Base-by-base conservation (phyloP, 306 rosid genomes). In the Bauhinia variegata region DNA sequence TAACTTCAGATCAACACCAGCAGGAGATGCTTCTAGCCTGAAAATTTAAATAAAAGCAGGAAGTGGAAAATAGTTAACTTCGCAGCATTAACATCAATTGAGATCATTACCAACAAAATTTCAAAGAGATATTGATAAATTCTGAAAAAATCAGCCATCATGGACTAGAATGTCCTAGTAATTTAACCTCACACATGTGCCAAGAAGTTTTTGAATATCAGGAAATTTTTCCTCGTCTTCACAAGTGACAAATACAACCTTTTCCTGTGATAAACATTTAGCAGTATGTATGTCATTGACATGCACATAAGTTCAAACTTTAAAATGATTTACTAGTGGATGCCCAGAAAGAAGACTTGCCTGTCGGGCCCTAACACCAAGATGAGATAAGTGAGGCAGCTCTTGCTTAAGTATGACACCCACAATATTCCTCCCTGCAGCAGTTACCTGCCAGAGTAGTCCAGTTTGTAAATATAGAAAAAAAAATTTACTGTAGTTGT, bases 311-410 rank as follows among this genome's bases (percentile, higher is more conserved):
- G 42, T 38, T 65, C 9, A 52, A 60, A 53, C 36, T 36, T 60
- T 30, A 32, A 30, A 39, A 73, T 19, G 19, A 60, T 54, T 73
- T 23, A 23, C 2, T 12, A 56, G 48, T 59, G 46, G 18, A 70
- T 39, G 38, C 18, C 11, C 63, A 53, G 47, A 70, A 74, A 79
- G 65, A 76, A 15, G 64, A 82, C 85, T 78, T 81, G 80, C 99
- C 82, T 93, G 99, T 28, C 99, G 85, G 32, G 99, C 99, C 77
- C 99, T 81, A 75, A 93, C 96, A 73, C 97, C 99, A 44, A 93
- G 96, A 86, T 90, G 99, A 86, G 99, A 93, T 41, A 90, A 84
- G 88, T 93, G 99, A 85, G 99, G 99, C 53, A 93, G 79, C 82
- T 93, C 97, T 79, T 93, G 99, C 76, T 83, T 82, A 54, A 93